Evolutionary conservation across 116 monocot genomes (phyloP).

Genomic region (Posidonia oceanica): DNA sequence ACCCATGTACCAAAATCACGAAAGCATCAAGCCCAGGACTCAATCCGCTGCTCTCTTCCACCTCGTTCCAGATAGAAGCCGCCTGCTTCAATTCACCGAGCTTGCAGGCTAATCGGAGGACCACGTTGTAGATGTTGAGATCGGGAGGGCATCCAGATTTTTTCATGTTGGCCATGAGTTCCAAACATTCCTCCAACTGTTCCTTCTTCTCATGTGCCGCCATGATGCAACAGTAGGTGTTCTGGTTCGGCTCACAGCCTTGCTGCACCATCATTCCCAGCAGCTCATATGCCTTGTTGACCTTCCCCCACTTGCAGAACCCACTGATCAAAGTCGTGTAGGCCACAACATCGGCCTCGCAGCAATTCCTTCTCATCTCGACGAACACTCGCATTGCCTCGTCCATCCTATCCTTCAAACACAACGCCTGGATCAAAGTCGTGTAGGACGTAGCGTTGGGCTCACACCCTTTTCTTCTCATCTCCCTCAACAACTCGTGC

Average conservation of each 20-base stretch:
- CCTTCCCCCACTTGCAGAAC: constrained; percentile 62
- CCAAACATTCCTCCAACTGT: constrained; percentile 71
- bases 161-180: constrained; percentile 56
- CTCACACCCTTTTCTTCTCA: constrained; percentile 44
- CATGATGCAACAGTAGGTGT: constrained; percentile 44
- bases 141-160: constrained; percentile 36
- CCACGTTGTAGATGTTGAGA: constrained; percentile 42
- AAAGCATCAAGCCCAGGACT: constrained; percentile 69
- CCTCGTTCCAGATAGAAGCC: constrained; percentile 43
- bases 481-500: constrained; percentile 32
- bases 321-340: constrained; percentile 67
- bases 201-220: constrained; percentile 70
- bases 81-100: constrained; percentile 62
- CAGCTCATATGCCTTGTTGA: constrained; percentile 49
- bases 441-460: constrained; percentile 42
- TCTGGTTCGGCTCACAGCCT: constrained; percentile 41
- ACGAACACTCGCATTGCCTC: constrained; percentile 76
- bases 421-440: constrained; percentile 65
- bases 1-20: constrained; percentile 60
- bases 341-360: constrained; percentile 44
- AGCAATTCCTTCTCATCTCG: constrained; percentile 53
- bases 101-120: constrained; percentile 72
- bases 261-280: constrained; percentile 40
- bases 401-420: constrained; percentile 45
- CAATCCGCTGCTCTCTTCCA: constrained; percentile 45